Evolutionary conservation across 495 filamentous ascomycete genomes (phyloP).

Genomic region (Neurospora tetrasperma): DNA sequence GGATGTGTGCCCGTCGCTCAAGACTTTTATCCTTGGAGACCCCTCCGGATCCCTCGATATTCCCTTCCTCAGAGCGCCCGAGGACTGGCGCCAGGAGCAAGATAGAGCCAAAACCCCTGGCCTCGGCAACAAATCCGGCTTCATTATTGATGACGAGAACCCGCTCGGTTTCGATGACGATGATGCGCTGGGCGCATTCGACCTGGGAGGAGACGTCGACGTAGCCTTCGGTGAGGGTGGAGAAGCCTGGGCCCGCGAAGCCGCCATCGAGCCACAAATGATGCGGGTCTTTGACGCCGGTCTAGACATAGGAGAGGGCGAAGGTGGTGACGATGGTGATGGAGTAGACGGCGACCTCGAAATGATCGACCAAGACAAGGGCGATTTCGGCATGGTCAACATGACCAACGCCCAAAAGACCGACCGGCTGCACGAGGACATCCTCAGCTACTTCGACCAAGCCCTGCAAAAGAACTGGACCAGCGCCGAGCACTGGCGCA

Average conservation of each 20-base stretch:
- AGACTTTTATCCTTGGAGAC: slow-evolving; percentile 83
- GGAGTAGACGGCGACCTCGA: slow-evolving; percentile 38
- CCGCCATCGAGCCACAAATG: slow-evolving; percentile 53
- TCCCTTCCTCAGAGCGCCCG: slow-evolving; percentile 80
- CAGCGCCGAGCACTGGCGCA: slow-evolving; percentile 98
- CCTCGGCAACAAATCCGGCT: slow-evolving; percentile 59
- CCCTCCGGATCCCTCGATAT: slow-evolving; percentile 76
- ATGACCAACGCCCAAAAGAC: slow-evolving; percentile 52
- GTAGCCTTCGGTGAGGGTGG: background rate
- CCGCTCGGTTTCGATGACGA: slow-evolving; percentile 72
- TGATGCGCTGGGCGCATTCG: slow-evolving; percentile 66
- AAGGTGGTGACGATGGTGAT: slow-evolving; percentile 48
- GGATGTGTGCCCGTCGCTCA: slow-evolving; percentile 91
- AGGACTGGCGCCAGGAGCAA: slow-evolving; percentile 69
- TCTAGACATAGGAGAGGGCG: slow-evolving; percentile 39
- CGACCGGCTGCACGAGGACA: slow-evolving; percentile 71
- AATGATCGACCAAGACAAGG: slow-evolving; percentile 44
- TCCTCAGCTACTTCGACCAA: slow-evolving; percentile 94
- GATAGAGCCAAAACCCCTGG: slow-evolving; percentile 43
- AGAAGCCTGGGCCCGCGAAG: slow-evolving; percentile 52
- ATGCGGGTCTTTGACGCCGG: slow-evolving; percentile 48
- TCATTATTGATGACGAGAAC: slow-evolving; percentile 78
- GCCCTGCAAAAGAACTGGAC: slow-evolving; percentile 94
- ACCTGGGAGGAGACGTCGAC: slow-evolving; percentile 30
- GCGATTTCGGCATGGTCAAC: slow-evolving; percentile 55